Conservation (phyloP, 1,284 basidiomycete species). For the Microstroma glucosiphilum region DNA sequence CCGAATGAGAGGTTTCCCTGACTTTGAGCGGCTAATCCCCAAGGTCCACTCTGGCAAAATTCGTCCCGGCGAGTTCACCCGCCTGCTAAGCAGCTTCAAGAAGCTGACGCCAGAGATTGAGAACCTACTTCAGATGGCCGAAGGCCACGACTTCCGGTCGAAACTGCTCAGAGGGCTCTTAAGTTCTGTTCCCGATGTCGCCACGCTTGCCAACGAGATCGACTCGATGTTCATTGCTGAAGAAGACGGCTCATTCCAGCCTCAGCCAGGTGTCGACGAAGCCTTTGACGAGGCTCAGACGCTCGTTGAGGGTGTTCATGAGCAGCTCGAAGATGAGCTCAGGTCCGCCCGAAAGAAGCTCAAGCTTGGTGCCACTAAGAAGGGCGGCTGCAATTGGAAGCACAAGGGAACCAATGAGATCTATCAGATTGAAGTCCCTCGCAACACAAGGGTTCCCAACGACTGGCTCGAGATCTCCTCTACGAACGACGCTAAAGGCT, state of each 20-base stretch:
- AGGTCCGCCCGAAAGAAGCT: conserved; percentile 29
- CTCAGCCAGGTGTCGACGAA: conserved; percentile 29
- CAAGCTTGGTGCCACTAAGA: conserved; percentile 18
- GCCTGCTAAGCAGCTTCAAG: conserved; percentile 36
- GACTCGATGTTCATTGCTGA: conserved; percentile 31
- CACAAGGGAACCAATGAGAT: conserved; percentile 50
- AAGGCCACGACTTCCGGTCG: not conserved
- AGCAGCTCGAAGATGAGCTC: conserved; percentile 36
- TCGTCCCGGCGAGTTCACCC: conserved; percentile 43
- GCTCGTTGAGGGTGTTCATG: conserved; percentile 31
- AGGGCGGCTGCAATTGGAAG: conserved; percentile 40
- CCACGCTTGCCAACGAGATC: conserved; percentile 27
- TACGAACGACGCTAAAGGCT: conserved; percentile 46
- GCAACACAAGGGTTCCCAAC: conserved; percentile 39
- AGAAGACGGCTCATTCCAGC: conserved; percentile 45
- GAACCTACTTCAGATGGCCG: conserved; percentile 13
- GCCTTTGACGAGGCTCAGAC: conserved; percentile 37
- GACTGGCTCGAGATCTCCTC: conserved; percentile 43
- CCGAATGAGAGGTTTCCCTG: conserved; percentile 35
- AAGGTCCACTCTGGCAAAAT: conserved; percentile 46
- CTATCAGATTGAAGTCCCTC: conserved; percentile 47
- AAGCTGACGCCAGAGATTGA: conserved; percentile 20
- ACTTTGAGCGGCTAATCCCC: conserved; percentile 46
- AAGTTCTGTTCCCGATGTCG: conserved; percentile 36
- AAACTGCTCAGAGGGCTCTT: conserved; percentile 24